Conservation (phyloP, 768 basidiomycete species). For the Phlegmacium glaucopus region DNA sequence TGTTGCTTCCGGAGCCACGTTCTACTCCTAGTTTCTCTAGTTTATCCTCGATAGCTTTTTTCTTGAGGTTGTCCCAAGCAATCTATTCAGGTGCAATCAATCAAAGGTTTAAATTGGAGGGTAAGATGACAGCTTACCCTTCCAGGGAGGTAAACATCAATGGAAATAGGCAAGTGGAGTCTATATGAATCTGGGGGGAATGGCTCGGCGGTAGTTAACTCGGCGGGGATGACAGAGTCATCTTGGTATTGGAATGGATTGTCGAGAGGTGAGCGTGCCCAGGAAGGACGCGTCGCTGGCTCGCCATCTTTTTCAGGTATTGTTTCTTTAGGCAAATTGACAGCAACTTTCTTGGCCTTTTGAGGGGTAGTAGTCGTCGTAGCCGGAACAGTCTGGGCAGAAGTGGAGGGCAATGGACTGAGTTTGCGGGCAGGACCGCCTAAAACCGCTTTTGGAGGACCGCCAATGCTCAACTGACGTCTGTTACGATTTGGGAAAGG, state of each 20-base stretch:
- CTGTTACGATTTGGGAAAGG: conserved; percentile 61
- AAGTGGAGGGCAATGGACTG: conserved; percentile 54
- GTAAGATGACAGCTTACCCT: conserved; percentile 45
- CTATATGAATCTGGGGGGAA: conserved; percentile 69
- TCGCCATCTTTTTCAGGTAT: conserved; percentile 37
- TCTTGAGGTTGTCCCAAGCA: conserved; percentile 73
- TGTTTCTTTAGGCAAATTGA: conserved; percentile 76
- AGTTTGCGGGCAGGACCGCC: conserved; percentile 79
- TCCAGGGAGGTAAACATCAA: conserved; percentile 82
- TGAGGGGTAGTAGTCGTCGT: conserved; percentile 27
- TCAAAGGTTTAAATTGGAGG: conserved; percentile 9
- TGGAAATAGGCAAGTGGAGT: conserved; percentile 51
- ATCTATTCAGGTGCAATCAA: conserved; percentile 35
- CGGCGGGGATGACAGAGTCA: conserved; percentile 21
- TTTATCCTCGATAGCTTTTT: conserved; percentile 75
- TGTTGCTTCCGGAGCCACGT: conserved; percentile 49
- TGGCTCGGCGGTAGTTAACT: conserved; percentile 44
- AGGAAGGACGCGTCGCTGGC: conserved; percentile 42
- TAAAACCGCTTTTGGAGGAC: conserved; percentile 83
- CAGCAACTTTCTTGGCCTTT: conserved; percentile 64
- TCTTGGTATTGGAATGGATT: conserved; percentile 24
- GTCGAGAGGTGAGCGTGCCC: conserved; percentile 60
- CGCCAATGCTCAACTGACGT: conserved; percentile 74
- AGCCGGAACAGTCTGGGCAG: conserved; percentile 29
- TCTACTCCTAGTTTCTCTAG: conserved; percentile 79